A percentile compares a stretch with the other conserved stretches of the same genome.
These are phyloP conservation scores for Plasmodium gallinaceum DNA, from an alignment of 169 alveolate species.

Conservation along the genomic window DNA sequence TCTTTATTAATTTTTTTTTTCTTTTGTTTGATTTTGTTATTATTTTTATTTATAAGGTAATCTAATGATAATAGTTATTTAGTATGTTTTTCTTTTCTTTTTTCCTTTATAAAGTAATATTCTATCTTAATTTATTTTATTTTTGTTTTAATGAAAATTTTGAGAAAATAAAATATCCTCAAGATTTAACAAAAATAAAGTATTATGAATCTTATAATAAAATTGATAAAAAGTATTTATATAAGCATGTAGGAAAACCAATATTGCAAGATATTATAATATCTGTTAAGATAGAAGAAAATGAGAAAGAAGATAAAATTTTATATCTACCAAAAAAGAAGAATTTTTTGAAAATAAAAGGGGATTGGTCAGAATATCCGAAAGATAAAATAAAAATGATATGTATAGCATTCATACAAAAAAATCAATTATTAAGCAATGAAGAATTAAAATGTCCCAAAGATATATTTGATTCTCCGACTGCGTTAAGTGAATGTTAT, in stretches of 20 bases:
- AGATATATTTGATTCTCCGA: constrained; percentile 17
- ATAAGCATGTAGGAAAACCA: constrained; percentile 54
- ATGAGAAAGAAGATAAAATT: constrained; percentile 16
- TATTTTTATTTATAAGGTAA: too few species aligned
- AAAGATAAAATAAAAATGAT: constrained; percentile 19
- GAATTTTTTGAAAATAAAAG: constrained; percentile 49
- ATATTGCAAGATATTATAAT: constrained; percentile 39
- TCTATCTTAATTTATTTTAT: not conserved
- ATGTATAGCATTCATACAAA: constrained; percentile 50
- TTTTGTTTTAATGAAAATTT: constrained; percentile 29
- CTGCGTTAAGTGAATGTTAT: constrained; percentile 28
- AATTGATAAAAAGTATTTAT: constrained; percentile 40
- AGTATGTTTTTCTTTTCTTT: constrained; percentile 10
- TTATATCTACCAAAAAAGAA: constrained; percentile 44
- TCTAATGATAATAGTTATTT: not conserved
- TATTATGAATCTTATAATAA: constrained; percentile 37
- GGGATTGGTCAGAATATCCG: constrained; percentile 74
- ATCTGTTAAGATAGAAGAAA: constrained; percentile 31
- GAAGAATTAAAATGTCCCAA: constrained; percentile 19
- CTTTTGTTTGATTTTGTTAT: too few species aligned
- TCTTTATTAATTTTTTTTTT: too few species aligned
- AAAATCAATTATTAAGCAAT: constrained; percentile 4
- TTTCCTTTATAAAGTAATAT: constrained; percentile 3
- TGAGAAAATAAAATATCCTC: constrained; percentile 50
- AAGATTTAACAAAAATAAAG: constrained; percentile 49